These are phyloP conservation scores for Bruguiera hainesii DNA, from an alignment of 441 rosid genomes.

Conservation along the genomic window DNA sequence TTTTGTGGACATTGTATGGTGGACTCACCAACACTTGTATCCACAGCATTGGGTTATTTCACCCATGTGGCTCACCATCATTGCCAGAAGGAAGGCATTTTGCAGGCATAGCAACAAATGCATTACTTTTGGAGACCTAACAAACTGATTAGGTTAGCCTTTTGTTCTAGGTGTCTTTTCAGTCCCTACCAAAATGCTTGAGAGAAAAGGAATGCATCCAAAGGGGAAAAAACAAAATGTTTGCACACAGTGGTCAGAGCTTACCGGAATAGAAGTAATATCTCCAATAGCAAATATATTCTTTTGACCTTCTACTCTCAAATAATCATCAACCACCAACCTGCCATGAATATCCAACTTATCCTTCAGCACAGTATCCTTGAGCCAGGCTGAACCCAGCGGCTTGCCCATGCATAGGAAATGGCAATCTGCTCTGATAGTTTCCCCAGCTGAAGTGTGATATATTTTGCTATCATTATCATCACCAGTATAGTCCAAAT, in stretches of 20 bases:
- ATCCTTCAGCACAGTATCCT: conserved; percentile 45
- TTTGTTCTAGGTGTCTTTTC: too few species aligned
- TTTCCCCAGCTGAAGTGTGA: conserved; percentile 55
- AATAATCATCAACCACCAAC: conserved; percentile 61
- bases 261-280: conserved; percentile 65
- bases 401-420: conserved; percentile 65
- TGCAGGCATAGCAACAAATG: neutral
- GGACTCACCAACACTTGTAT: too few species aligned
- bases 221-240: neutral
- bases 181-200: neutral
- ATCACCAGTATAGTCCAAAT: conserved; percentile 42
- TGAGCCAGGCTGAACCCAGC: conserved; percentile 61
- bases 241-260: conserved; percentile 16
- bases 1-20: too few species aligned
- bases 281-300: conserved; percentile 73
- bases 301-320: conserved; percentile 50
- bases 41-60: too few species aligned
- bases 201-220: neutral
- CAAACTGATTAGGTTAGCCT: neutral
- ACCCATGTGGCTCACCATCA: too few species aligned
- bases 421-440: conserved; percentile 63
- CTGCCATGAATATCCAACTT: conserved; percentile 56
- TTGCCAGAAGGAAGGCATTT: too few species aligned
- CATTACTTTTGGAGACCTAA: neutral
- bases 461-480: conserved; percentile 33